Base-by-base conservation (phyloP, 352 stramenopile genomes). In the Pythium apleroticum region DNA sequence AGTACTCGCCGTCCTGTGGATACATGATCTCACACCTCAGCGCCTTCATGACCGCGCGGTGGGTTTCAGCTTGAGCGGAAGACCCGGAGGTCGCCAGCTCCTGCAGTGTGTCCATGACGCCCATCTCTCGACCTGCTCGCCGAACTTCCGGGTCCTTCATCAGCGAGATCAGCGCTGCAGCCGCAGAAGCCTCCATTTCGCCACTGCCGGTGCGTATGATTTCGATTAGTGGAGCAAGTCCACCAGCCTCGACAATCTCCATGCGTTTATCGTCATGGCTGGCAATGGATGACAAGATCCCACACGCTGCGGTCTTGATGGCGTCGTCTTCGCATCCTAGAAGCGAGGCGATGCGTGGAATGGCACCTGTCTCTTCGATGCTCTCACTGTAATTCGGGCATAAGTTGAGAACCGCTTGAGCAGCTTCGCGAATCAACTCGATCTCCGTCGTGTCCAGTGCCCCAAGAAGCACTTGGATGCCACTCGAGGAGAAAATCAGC, bases 211-310 rank as follows among this genome's bases (percentile, higher is more conserved):
- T 22, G 22, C 48, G 48, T 15, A 55, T 10, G 14, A 55, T 31
- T n/a, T 31, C 24, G 6, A 55, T 35, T 6, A 55, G 22, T 17
- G 48, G 48, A 3, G 48, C 22, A 8, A 55, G 3, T 7, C 48
- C 48, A 4, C 48, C 27, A n/a, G 48, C 48, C 24, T 55, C 48
- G 48, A 55, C 24, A 14, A 55, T 55, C 48, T 37, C 3, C 15
- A 37, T n/a, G 17, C 27, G 22, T 12, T 55, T 55, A 4, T 20
- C 19, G 6, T 55, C 48, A 17, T 20, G 8, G 5, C 10, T n/a
- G 14, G 48, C 48, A 12, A 55, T n/a, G 6, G 35, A 37, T 6
- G 48, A 20, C 48, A 55, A n/a, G 3, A 35, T 6, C 14, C 24
- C 17, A 20, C 11, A 31, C 3, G 48, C 48, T 3, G 19, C 5